Evolutionary conservation across 495 filamentous ascomycete genomes (phyloP), one percentile per base, ranked within the genome.

Genomic region (Cercophora sp.): DNA sequence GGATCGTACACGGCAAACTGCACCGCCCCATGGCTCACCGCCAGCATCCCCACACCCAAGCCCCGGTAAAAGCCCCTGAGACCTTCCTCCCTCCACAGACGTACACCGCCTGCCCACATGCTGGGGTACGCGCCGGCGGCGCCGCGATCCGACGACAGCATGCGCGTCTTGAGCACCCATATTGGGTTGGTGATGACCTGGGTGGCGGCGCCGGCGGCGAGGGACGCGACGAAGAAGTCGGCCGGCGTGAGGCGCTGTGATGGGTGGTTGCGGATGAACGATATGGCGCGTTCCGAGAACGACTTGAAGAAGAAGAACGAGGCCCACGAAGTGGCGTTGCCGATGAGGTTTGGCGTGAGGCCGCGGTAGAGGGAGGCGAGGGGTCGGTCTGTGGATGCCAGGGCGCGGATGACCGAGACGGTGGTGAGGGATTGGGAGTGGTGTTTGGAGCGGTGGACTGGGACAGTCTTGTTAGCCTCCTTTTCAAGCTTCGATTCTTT

Each of bases 141-240:
- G 34, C 73, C 69, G 40, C 79, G 78, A 58, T 91, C 85, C 2
- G 85, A 89, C 25, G 90, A 87, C 10, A 99, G 75, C 92, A 99
- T 97, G 44, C 93, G 88, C 2, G 93, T 99, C 68, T 97, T 97
- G 65, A 99, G 81, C 5, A 99, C 93, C 93, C 93, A 99, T 62
- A 99, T 86, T 4, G 93, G 93, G 64, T 99, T 99, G 42, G 94
- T 97, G 54, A 87, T 72, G 22, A 91, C 64, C 29, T 89, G 86
- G 4, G 89, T 92, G 16, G 87, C 60, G 25, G 73, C 68, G 79
- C 90, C 90, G 48, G 90, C 87, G 40, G 78, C 69, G 27, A 83
- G 86, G 32, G 89, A 93, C 20, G 93, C 84, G 42, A 86, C 61
- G 63, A 96, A 91, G 70, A 89, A 96, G 65, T 96, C 90, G 34